Evolutionary conservation across 345 rosid species (phyloP).

Genomic region (Hirschfeldia incana): DNA sequence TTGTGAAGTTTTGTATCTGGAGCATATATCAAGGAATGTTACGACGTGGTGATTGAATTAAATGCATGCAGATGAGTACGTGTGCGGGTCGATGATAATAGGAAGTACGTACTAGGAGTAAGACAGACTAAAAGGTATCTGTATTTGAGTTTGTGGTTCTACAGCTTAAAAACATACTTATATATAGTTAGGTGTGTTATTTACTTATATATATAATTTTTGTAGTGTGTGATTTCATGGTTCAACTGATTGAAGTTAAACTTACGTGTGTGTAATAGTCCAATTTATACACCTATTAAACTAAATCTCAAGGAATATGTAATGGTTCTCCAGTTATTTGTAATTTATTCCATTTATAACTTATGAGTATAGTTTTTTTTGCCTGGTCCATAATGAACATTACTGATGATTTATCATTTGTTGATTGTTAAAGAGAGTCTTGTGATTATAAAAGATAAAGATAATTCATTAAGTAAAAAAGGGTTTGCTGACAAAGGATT

Average conservation of each 20-base stretch:
- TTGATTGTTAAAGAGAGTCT: not conserved
- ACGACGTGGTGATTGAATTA: slow-evolving; percentile 16
- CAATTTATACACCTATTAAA: slow-evolving; percentile 13
- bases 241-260: slow-evolving; percentile 4
- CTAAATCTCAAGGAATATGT: not conserved
- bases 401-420: not conserved
- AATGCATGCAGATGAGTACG: slow-evolving; percentile 23
- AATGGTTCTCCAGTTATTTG: not conserved
- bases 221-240: slow-evolving; percentile 29
- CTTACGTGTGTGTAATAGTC: slow-evolving; percentile 26
- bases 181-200: not conserved
- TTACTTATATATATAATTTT: not conserved
- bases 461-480: slow-evolving; percentile 27
- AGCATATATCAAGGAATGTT: not conserved
- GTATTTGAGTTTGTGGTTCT: slow-evolving; percentile 4
- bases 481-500: slow-evolving; percentile 13
- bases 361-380: not conserved
- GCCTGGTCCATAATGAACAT: slow-evolving; percentile 3
- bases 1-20: slow-evolving; percentile 30
- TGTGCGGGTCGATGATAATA: not conserved
- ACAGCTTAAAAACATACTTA: not conserved
- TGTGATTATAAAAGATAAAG: not conserved
- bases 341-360: not conserved
- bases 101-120: slow-evolving; percentile 8
- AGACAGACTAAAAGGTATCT: slow-evolving; percentile 18